Conservation (phyloP, 805 yeast species). For the Saturnispora hagleri region DNA sequence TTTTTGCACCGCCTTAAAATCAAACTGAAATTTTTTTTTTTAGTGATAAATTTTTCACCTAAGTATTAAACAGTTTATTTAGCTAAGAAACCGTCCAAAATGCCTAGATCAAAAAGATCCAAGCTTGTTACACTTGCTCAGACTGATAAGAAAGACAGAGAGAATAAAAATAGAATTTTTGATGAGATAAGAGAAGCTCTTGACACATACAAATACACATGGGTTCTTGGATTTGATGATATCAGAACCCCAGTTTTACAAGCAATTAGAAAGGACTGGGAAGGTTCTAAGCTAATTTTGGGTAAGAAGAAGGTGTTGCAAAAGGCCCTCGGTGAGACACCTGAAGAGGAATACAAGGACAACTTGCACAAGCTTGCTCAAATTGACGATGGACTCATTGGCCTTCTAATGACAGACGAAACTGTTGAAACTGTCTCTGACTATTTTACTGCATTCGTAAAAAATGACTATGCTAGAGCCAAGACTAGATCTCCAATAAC, state of each 20-base stretch:
- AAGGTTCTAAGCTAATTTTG: conserved; percentile 76
- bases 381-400: conserved; percentile 68
- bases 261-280: conserved; percentile 88
- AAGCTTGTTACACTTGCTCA: conserved; percentile 92
- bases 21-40: not conserved
- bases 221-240: conserved; percentile 83
- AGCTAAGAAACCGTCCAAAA: conserved; percentile 25
- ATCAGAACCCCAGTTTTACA: conserved; percentile 94
- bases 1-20: not conserved
- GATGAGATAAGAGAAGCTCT: conserved; percentile 81
- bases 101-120: conserved; percentile 97
- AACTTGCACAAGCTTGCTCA: conserved; percentile 63
- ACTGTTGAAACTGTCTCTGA: conserved; percentile 77
- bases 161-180: conserved; percentile 81
- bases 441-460: conserved; percentile 73
- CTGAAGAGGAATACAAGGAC: conserved; percentile 85
- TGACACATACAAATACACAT: conserved; percentile 66
- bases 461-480: conserved; percentile 82
- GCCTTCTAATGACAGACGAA: conserved; percentile 85
- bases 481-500: conserved; percentile 77
- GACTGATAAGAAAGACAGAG: conserved; percentile 92
- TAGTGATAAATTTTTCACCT: not conserved
- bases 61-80: not conserved
- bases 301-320: conserved; percentile 92
- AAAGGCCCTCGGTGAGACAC: conserved; percentile 82